phyloP scores from a whole-genome alignment of 2,329 filamentous ascomycete species.

The Penicillium sp. region DNA sequence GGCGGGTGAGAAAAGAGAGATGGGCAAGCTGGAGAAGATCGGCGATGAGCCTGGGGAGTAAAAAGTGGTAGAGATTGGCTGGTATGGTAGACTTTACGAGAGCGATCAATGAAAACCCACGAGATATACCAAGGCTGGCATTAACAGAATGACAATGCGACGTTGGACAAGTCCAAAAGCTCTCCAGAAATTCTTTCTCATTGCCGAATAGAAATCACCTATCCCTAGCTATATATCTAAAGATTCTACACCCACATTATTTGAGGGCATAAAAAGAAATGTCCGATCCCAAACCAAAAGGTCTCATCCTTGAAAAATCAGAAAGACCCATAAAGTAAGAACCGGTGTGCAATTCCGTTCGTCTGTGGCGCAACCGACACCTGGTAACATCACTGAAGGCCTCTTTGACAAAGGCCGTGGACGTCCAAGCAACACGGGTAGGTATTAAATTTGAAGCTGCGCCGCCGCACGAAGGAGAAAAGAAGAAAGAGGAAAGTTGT shows the following conservation, averaged over 20 bases:
- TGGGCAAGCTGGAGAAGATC: slow-evolving; percentile 95
- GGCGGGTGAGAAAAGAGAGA: slow-evolving; percentile 84
- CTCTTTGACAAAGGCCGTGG: slow-evolving; percentile 37
- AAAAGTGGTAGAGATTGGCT: slow-evolving; percentile 7
- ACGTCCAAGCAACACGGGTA: slow-evolving; percentile 80
- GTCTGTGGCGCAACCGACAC: slow-evolving; percentile 82
- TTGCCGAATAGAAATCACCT: not conserved
- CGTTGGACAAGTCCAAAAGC: not conserved
- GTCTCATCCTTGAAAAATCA: slow-evolving; percentile 47
- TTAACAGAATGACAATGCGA: not conserved
- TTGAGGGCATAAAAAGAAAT: slow-evolving; percentile 34
- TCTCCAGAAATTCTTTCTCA: not conserved
- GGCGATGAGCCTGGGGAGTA: slow-evolving; percentile 71
- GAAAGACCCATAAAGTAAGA: slow-evolving; percentile 54
- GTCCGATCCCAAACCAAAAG: slow-evolving; percentile 60
- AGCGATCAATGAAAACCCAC: not conserved
- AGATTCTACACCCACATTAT: not conserved
- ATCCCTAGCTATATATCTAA: not conserved
- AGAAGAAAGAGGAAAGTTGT: slow-evolving; percentile 46
- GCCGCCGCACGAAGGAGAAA: slow-evolving; percentile 78
- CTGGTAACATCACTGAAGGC: slow-evolving; percentile 55
- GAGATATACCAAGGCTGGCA: not conserved
- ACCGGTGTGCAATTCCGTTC: slow-evolving; percentile 74
- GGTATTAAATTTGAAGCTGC: slow-evolving; percentile 60
- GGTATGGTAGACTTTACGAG: slow-evolving; percentile 1